phyloP scores from a whole-genome alignment of 768 basidiomycete species.

The Rhizopogon vulgaris region DNA sequence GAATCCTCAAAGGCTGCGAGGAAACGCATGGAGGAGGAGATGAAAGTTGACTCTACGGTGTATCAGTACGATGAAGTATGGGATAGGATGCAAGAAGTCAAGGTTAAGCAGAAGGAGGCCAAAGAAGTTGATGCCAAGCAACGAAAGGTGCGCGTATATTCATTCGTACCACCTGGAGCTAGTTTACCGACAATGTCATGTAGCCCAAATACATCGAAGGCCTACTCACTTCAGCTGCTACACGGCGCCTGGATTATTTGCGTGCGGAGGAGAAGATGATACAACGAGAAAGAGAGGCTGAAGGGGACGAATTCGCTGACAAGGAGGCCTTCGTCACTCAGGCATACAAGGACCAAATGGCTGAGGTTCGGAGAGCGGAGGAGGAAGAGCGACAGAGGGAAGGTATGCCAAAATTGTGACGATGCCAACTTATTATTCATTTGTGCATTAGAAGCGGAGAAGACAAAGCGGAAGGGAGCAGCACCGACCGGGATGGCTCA shows the following conservation, averaged over 20 bases:
- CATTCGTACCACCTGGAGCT: not conserved
- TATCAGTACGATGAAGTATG: slow-evolving; percentile 96
- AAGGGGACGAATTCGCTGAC: slow-evolving; percentile 90
- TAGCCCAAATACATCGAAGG: slow-evolving; percentile 92
- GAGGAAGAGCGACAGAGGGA: slow-evolving; percentile 90
- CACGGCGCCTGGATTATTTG: slow-evolving; percentile 80
- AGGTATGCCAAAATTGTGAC: slow-evolving; percentile 43
- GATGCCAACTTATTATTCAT: not conserved
- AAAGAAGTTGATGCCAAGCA: slow-evolving; percentile 74
- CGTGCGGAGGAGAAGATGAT: slow-evolving; percentile 98
- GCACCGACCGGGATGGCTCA: slow-evolving; percentile 73
- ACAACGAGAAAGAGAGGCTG: slow-evolving; percentile 83
- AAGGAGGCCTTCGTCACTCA: slow-evolving; percentile 98
- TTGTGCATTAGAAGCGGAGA: slow-evolving; percentile 39
- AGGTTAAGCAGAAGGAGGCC: slow-evolving; percentile 61
- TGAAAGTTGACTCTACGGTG: slow-evolving; percentile 71
- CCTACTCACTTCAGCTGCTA: slow-evolving; percentile 76
- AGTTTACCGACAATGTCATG: slow-evolving; percentile 9
- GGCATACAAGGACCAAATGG: slow-evolving; percentile 96
- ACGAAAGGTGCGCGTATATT: slow-evolving; percentile 55
- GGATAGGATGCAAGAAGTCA: slow-evolving; percentile 91
- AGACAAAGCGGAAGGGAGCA: slow-evolving; percentile 51
- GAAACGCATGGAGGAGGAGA: slow-evolving; percentile 75
- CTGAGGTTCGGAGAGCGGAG: slow-evolving; percentile 82
- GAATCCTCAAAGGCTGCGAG: slow-evolving; percentile 57